These are phyloP conservation scores for Ananas comosus DNA, from an alignment of 176 grass and related monocot species.

Conservation along the genomic window DNA sequence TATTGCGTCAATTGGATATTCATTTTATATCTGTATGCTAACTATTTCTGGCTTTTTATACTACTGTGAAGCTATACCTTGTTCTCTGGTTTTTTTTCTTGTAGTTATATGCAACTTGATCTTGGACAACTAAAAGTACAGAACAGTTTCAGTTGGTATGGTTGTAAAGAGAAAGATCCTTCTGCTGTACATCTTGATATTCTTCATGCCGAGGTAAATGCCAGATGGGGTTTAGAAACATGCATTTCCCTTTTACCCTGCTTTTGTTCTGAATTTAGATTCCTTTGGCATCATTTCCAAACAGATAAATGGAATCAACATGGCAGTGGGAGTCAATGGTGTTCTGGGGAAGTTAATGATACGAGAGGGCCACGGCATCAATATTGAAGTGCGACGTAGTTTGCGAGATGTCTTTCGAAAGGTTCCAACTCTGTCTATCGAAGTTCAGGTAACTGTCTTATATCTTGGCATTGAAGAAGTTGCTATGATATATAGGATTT, in stretches of 20 bases:
- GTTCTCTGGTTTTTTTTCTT: constrained; percentile 16
- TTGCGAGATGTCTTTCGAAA: constrained; percentile 85
- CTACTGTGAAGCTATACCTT: not conserved
- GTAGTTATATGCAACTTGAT: constrained; percentile 97
- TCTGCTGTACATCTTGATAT: constrained; percentile 86
- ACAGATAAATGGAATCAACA: constrained; percentile 96
- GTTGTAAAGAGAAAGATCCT: constrained; percentile 72
- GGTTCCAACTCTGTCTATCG: constrained; percentile 64
- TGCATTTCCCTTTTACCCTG: not conserved
- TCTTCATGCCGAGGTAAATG: constrained; percentile 76
- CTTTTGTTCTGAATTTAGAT: not conserved
- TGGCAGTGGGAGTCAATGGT: constrained; percentile 79
- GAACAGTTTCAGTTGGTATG: constrained; percentile 87
- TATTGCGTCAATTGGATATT: not conserved
- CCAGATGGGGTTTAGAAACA: not conserved
- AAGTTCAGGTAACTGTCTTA: constrained; percentile 57
- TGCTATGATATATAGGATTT: too few relatives aligned
- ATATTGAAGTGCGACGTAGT: constrained; percentile 81
- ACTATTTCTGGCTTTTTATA: too few relatives aligned
- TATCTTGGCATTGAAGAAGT: not conserved
- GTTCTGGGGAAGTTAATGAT: constrained; percentile 76
- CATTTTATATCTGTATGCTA: too few relatives aligned
- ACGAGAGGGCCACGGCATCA: constrained; percentile 61
- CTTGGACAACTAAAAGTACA: constrained; percentile 73
- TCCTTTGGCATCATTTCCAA: too few relatives aligned